Evolutionary conservation across 2,329 filamentous ascomycete species (phyloP), one percentile per base, ranked within the genome.

Genomic region (Calonectria ilicicola): DNA sequence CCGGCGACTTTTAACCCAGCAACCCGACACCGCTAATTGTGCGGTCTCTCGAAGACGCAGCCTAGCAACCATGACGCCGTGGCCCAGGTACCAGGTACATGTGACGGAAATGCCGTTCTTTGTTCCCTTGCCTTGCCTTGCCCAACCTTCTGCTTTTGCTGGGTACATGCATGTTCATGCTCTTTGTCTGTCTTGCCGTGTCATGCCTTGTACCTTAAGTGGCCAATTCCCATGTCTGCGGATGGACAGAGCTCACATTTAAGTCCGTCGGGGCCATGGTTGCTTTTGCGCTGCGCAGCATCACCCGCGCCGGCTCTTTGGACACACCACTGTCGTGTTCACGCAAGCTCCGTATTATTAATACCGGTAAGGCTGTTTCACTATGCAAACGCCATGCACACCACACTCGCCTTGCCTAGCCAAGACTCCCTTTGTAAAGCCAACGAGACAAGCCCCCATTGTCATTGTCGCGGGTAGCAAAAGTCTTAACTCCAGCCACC

Each of bases 241-340:
- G 44, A 47, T 47, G 44, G 44, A 14, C 44, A 47, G n/a, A 44
- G 29, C 32, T 73, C 53, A 26, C 10, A 21, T 60, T 40, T 40
- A 60, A 40, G 32, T 40, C 53, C 69, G 29, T 32, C 29, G 29
- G 70, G 74, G 75, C 72, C 69, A 74, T 77, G 74, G 72, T 72
- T 75, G 70, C 70, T 62, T 66, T 65, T 47, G 27, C 21, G 69
- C 60, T 21, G 74, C 46, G 47, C 29, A 47, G 23, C n/a, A 19
- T 47, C 19, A 26, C 17, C 17, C 62, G 5, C 29, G 38, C 35
- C 51, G 12, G 27, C 26, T 29, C 10, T 19, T 67, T 15, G 35
- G n/a, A 5, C n/a, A 21, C 12, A 32, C 23, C n/a, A 23, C 19
- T 58, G 53, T 58, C 53, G 51, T 35, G 23, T 38, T 40, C 53